Base-by-base conservation (phyloP, 768 basidiomycete genomes). In the Imleria badia region DNA sequence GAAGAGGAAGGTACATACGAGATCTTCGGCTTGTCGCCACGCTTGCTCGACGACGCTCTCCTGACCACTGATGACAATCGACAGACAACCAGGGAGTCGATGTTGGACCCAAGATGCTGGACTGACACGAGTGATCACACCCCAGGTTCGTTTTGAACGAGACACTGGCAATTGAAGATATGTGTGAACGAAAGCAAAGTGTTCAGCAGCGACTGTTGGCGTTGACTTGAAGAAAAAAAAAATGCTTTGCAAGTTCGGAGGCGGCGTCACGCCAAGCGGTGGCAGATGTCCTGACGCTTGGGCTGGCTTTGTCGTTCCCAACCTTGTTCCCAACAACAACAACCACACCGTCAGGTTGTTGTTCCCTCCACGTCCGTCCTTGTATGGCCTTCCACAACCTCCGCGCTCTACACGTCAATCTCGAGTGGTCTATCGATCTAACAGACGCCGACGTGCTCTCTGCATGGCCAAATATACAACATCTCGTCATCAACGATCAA, bases 51-150 rank as follows among this genome's bases (percentile, higher is more conserved):
- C 89, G 41, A 98, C 95, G 54, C 93, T 92, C 65, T 99, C 97
- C 72, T 99, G 97, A 1, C 97, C 97, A 52, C 85, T 87, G 45
- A 99, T 80, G 61, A 98, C 94, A 71, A 99, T 93, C 68, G 92
- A 97, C 97, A 99, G n/a, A n/a, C n/a, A n/a, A n/a, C n/a, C n/a
- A 99, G 79, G 6, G 96, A 98, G 74, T 99, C 96, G 71, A 96
- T 91, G 78, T 99, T 99, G 80, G 98, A 97, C 6, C 97, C 20
- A 99, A 81, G 66, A 96, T 98, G 51, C 97, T 97, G 7, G n/a
- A n/a, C n/a, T n/a, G 96, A 96, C 4, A 99, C 94, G 63, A 97
- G 89, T 29, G 96, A 97, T 12, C 98, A 82, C n/a, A 99, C 97
- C 66, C 97, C 97, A 3, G 97, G 97, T 75, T 99, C 97, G 70